Percentiles rank a stretch among this genome's conserved stretches.
These are phyloP conservation scores for Lophiostoma macrostomum DNA, from an alignment of 495 filamentous ascomycete genomes.

Conservation along the genomic window DNA sequence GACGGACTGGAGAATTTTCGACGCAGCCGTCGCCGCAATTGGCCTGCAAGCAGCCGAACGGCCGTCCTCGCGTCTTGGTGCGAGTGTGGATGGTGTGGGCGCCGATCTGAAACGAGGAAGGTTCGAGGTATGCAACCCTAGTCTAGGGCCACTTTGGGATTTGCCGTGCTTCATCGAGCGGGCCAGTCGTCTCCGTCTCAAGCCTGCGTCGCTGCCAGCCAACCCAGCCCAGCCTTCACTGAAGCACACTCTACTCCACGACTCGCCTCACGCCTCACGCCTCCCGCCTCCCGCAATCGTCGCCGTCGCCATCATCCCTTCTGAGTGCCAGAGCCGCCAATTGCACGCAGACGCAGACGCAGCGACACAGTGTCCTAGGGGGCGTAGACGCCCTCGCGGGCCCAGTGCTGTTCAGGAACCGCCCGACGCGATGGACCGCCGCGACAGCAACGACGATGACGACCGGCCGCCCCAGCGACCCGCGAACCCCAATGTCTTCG, in stretches of 20 bases:
- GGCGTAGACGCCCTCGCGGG: neutral
- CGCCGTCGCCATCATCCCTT: conserved; percentile 5
- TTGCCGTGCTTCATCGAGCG: conserved; percentile 16
- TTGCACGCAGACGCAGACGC: no score
- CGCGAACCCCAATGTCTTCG: conserved; percentile 40
- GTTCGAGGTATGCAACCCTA: conserved; percentile 8
- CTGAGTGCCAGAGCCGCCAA: neutral
- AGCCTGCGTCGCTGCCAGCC: neutral
- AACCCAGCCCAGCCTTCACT: conserved; percentile 5
- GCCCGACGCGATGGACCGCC: conserved; percentile 31
- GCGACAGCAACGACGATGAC: conserved; percentile 21
- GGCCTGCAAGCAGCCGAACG: neutral
- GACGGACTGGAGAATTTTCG: neutral
- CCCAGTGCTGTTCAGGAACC: conserved; percentile 9
- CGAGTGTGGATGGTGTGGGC: neutral
- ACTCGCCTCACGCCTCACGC: conserved; percentile 14
- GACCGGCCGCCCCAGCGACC: conserved; percentile 7
- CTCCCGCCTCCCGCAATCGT: conserved; percentile 5
- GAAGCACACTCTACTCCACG: conserved; percentile 6
- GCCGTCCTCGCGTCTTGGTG: neutral
- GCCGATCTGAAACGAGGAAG: conserved; percentile 24
- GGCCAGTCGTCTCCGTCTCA: conserved; percentile 13
- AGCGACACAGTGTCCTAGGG: neutral
- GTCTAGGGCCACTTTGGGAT: conserved; percentile 26
- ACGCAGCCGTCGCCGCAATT: conserved; percentile 3